A percentile compares a stretch with the other conserved stretches of the same genome.
These are phyloP conservation scores for Chalaropsis thielavioides DNA, from an alignment of 2,329 filamentous ascomycete species.

Conservation along the genomic window DNA sequence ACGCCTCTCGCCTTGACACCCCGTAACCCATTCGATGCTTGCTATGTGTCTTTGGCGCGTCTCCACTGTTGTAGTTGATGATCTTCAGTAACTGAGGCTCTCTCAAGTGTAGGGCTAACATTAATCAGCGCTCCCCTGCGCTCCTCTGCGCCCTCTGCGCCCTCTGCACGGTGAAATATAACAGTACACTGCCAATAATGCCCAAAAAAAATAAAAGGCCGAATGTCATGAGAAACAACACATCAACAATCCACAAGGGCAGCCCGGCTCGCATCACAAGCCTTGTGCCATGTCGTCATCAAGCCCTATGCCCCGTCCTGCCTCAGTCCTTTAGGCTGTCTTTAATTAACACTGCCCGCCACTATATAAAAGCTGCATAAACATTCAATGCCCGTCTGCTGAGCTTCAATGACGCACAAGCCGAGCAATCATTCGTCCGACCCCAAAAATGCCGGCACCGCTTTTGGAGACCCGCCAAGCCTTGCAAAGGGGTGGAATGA, in stretches of 20 bases:
- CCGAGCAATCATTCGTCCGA: neutral
- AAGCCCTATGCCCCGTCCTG: neutral
- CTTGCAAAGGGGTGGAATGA: neutral
- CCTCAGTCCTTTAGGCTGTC: neutral
- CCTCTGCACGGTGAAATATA: neutral
- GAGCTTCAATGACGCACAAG: neutral
- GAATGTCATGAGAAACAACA: neutral
- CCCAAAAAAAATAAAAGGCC: neutral
- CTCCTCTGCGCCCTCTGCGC: neutral
- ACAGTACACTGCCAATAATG: neutral
- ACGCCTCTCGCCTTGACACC: neutral
- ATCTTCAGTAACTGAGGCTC: neutral
- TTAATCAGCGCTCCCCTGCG: neutral
- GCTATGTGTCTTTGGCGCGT: too few relatives aligned
- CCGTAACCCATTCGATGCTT: too few relatives aligned
- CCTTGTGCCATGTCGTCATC: neutral
- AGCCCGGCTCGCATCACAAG: neutral
- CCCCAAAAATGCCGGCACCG: neutral
- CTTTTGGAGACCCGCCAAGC: neutral
- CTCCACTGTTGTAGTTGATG: too few relatives aligned
- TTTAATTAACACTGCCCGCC: neutral
- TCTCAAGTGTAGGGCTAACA: neutral
- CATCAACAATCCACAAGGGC: neutral
- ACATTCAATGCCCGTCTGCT: neutral
- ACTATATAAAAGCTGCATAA: neutral